Evolutionary conservation across 2,329 filamentous ascomycete genomes (phyloP).

Genomic region (Elsinoe arachidis): DNA sequence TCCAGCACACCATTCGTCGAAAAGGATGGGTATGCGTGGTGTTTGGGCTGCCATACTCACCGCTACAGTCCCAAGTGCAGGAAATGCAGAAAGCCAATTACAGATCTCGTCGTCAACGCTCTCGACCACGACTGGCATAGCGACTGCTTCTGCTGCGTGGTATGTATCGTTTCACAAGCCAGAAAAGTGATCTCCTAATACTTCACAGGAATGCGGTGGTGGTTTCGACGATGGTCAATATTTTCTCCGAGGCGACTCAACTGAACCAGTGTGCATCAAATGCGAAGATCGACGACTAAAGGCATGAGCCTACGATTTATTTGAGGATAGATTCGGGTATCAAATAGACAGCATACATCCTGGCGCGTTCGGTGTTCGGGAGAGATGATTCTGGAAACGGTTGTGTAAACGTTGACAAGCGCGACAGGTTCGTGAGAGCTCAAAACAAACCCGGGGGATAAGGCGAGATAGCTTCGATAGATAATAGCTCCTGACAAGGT

Average conservation of each 20-base stretch:
- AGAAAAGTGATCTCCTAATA: constrained; percentile 16
- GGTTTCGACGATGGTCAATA: constrained; percentile 55
- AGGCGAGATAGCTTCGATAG: neutral
- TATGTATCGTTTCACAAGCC: constrained; percentile 24
- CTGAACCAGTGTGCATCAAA: constrained; percentile 52
- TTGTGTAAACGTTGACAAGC: neutral
- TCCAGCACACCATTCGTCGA: constrained; percentile 74
- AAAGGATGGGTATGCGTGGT: constrained; percentile 97
- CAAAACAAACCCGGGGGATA: constrained; percentile 5
- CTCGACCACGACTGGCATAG: constrained; percentile 91
- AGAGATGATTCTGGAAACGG: neutral
- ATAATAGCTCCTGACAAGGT: neutral
- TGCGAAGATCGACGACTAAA: constrained; percentile 57
- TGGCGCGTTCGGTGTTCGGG: neutral
- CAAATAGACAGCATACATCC: neutral
- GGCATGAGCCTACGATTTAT: constrained; percentile 32
- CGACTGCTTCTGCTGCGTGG: constrained; percentile 74
- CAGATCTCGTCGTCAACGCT: constrained; percentile 83
- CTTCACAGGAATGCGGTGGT: constrained; percentile 48
- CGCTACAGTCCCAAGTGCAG: constrained; percentile 83
- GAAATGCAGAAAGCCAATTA: constrained; percentile 73
- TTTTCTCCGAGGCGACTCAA: constrained; percentile 50
- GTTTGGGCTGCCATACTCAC: constrained; percentile 83
- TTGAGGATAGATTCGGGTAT: neutral
- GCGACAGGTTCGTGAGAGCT: constrained; percentile 3